These are phyloP conservation scores for Circinella umbellata DNA, from an alignment of 371 early-diverging fungal genomes.

Conservation along the genomic window DNA sequence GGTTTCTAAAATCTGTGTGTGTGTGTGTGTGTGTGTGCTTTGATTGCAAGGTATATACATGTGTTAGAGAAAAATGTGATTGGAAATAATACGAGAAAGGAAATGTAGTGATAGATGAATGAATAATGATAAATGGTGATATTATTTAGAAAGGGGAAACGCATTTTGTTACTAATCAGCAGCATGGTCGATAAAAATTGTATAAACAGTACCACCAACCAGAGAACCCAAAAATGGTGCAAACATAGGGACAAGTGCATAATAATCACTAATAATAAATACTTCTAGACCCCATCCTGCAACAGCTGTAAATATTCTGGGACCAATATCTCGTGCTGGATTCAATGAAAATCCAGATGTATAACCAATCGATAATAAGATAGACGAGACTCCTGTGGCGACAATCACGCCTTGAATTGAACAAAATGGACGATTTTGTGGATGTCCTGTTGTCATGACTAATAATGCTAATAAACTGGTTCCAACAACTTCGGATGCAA, in stretches of 20 bases:
- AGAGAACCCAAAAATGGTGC: constrained; percentile 79
- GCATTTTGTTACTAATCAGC: neutral
- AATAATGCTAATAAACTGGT: constrained; percentile 77
- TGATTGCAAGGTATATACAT: constrained; percentile 1
- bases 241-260: constrained; percentile 80
- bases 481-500: constrained; percentile 79
- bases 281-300: constrained; percentile 77
- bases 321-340: constrained; percentile 91
- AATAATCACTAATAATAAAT: constrained; percentile 67
- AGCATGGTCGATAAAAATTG: constrained; percentile 59
- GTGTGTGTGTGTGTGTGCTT: neutral
- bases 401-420: constrained; percentile 68
- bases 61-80: neutral
- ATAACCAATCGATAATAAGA: constrained; percentile 62
- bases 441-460: constrained; percentile 76
- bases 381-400: constrained; percentile 54
- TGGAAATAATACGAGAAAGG: neutral
- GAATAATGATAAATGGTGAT: too few species aligned
- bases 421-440: constrained; percentile 66
- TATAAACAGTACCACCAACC: constrained; percentile 71
- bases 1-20: neutral
- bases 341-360: constrained; percentile 84
- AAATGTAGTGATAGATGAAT: too few species aligned
- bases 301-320: constrained; percentile 78
- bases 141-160: neutral